phyloP scores from a whole-genome alignment of 208 protist genomes.

The Trypanosoma avium region DNA sequence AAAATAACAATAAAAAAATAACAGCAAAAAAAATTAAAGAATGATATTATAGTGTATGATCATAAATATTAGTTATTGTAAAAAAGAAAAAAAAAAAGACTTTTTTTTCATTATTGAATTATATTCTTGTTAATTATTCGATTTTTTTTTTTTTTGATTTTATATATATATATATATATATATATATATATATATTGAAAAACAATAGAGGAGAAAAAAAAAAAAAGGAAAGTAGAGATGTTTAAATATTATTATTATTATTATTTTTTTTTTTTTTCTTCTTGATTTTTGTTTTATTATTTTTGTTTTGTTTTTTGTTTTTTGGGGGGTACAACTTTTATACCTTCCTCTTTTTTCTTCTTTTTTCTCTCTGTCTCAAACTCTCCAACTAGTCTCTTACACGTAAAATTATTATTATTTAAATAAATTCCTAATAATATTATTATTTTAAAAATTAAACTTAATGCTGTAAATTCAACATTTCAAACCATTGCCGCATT shows the following conservation, averaged over 20 bases:
- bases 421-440: background rate
- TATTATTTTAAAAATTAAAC: background rate
- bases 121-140: background rate
- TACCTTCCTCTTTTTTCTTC: too few relatives aligned
- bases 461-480: constrained; percentile 66
- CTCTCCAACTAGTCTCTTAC: too few relatives aligned
- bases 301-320: constrained; percentile 10
- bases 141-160: constrained; percentile 4
- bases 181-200: too few relatives aligned
- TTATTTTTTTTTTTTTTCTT: constrained; percentile 1
- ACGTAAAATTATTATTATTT: constrained; percentile 5
- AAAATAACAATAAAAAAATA: constrained; percentile 19
- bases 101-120: too few relatives aligned
- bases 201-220: background rate
- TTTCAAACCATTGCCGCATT: constrained; percentile 99
- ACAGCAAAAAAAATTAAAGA: constrained; percentile 7
- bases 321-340: too few relatives aligned
- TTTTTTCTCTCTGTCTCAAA: too few relatives aligned
- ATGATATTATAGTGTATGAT: background rate
- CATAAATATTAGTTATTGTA: background rate
- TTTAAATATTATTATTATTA: background rate
- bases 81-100: constrained; percentile 12
- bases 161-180: too few relatives aligned
- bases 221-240: constrained; percentile 4
- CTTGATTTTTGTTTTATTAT: constrained; percentile 4